A percentile compares a stretch with the other conserved stretches of the same genome.
Evolutionary conservation across 2,329 filamentous ascomycete species (phyloP).

Genomic region (Blumeriella jaapii): DNA sequence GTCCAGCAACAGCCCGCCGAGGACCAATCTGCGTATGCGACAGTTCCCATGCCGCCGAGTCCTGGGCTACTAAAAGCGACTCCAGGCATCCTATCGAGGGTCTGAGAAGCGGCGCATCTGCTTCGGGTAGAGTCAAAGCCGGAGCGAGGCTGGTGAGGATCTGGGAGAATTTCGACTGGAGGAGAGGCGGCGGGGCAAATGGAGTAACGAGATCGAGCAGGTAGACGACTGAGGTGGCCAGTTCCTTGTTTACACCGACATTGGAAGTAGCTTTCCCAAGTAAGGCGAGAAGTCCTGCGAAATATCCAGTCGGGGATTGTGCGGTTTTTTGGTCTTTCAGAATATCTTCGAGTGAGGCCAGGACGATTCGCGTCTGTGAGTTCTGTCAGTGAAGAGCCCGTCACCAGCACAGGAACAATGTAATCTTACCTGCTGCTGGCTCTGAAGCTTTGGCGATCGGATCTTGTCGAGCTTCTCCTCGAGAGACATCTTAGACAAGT

Average conservation of each 20-base stretch:
- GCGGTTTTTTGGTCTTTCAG: slow-evolving; percentile 79
- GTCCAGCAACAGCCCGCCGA: slow-evolving; percentile 72
- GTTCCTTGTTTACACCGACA: slow-evolving; percentile 63
- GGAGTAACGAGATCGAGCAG: slow-evolving; percentile 87
- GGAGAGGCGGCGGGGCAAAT: slow-evolving; percentile 71
- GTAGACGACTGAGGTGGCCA: slow-evolving; percentile 82
- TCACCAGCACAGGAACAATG: background rate
- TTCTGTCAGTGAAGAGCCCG: slow-evolving; percentile 4
- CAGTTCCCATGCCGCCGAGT: slow-evolving; percentile 77
- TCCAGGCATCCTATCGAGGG: slow-evolving; percentile 90
- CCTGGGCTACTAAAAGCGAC: slow-evolving; percentile 81
- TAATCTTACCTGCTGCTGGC: slow-evolving; percentile 67
- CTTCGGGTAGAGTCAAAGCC: slow-evolving; percentile 65
- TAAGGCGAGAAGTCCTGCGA: slow-evolving; percentile 84
- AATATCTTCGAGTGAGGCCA: slow-evolving; percentile 86
- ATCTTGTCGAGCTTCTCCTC: slow-evolving; percentile 95
- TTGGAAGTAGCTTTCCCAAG: slow-evolving; percentile 63
- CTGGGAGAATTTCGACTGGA: slow-evolving; percentile 89
- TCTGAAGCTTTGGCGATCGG: slow-evolving; percentile 89
- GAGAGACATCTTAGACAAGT: slow-evolving; percentile 43
- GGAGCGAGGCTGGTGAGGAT: slow-evolving; percentile 82
- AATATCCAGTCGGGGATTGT: slow-evolving; percentile 81
- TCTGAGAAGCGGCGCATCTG: slow-evolving; percentile 75
- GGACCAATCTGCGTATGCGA: slow-evolving; percentile 75
- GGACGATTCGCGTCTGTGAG: slow-evolving; percentile 65